Evolutionary conservation across 192 early-diverging fungal genomes (phyloP).

Genomic region (Glomus cerebriforme): DNA sequence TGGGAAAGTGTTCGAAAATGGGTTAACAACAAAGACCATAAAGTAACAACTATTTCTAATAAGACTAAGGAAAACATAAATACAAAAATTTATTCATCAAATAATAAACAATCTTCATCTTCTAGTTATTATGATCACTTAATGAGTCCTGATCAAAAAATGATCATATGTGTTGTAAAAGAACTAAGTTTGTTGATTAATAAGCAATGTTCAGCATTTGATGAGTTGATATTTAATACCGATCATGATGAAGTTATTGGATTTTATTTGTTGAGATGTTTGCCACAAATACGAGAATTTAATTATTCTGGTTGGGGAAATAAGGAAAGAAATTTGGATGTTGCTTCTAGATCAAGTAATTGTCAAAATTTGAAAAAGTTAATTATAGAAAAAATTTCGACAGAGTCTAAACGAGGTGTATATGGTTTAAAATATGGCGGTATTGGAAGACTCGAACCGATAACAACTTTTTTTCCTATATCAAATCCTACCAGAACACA

Average conservation of each 20-base stretch:
- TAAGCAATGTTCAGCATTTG: conserved; percentile 3
- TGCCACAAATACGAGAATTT: conserved; percentile 12
- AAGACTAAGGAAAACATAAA: too few relatives aligned
- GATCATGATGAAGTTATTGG: conserved; percentile 15
- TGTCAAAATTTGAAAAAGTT: conserved; percentile 4
- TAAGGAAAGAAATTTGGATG: conserved; percentile 15
- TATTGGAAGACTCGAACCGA: background rate
- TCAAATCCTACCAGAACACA: background rate
- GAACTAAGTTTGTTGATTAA: conserved; percentile 1
- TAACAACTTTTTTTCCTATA: background rate
- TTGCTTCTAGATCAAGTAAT: conserved; percentile 4
- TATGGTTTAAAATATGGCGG: background rate
- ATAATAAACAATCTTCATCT: too few relatives aligned
- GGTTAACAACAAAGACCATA: conserved; percentile 6
- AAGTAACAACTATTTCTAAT: background rate
- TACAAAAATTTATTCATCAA: too few relatives aligned
- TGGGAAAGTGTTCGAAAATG: background rate
- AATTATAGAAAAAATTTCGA: background rate
- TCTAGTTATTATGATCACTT: too few relatives aligned
- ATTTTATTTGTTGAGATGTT: background rate
- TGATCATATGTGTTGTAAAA: conserved; percentile 1
- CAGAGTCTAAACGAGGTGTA: conserved; percentile 2
- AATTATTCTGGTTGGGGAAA: conserved; percentile 15
- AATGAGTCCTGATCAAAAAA: conserved; percentile 1
- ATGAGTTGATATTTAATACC: conserved; percentile 12